Conservation (phyloP, 176 grass and related monocot species). For the Stipa capillata region DNA sequence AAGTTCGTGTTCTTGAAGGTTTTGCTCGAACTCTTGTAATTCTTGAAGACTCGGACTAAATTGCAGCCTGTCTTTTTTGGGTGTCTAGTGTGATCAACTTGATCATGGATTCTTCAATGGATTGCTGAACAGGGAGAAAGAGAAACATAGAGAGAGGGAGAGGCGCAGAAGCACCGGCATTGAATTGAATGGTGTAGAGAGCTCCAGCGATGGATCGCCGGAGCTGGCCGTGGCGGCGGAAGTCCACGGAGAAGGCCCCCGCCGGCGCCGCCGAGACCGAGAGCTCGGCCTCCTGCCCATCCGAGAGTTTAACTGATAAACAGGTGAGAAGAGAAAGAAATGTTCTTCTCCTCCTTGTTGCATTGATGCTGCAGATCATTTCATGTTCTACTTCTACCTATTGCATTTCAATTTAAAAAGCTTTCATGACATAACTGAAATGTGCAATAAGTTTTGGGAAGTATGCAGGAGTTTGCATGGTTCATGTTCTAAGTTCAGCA, state of each 20-base stretch:
- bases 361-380: background rate
- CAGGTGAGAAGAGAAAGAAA: slow-evolving; percentile 33
- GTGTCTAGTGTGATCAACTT: background rate
- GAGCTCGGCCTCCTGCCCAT: slow-evolving; percentile 55
- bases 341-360: background rate
- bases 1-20: slow-evolving; percentile 2
- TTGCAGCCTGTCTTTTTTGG: background rate
- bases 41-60: background rate
- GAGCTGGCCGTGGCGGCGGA: slow-evolving; percentile 80
- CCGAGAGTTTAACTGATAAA: slow-evolving; percentile 55
- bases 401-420: background rate
- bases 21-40: background rate
- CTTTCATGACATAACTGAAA: background rate
- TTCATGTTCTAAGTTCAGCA: background rate
- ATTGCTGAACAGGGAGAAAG: slow-evolving; percentile 6
- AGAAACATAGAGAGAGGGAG: too few species aligned
- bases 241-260: slow-evolving; percentile 50
- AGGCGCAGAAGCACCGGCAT: background rate
- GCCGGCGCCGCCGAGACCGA: slow-evolving; percentile 56
- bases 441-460: too few species aligned
- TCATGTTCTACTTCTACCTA: background rate
- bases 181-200: slow-evolving; percentile 15
- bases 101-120: background rate
- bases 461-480: too few species aligned
- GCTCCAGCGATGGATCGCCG: slow-evolving; percentile 55